These are phyloP conservation scores for Sisymbrium altissimum DNA, from an alignment of 345 rosid genomes.

Conservation along the genomic window DNA sequence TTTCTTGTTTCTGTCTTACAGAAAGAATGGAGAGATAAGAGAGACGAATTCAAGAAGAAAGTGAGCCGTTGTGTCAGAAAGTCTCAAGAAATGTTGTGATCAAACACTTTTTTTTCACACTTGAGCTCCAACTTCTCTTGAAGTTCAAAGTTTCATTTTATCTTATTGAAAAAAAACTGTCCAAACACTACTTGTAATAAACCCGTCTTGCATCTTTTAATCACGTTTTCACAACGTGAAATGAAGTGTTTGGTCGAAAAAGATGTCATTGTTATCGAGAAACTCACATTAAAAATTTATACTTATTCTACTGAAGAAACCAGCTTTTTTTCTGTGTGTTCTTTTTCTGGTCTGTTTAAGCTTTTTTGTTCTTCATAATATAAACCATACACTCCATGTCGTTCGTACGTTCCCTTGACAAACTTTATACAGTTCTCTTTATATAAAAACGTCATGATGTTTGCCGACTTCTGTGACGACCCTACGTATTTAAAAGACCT, in stretches of 20 bases:
- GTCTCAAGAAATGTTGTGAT: conserved; percentile 63
- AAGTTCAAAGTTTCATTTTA: conserved; percentile 9
- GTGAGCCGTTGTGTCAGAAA: conserved; percentile 64
- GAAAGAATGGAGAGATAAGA: conserved; percentile 74
- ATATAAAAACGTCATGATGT: neutral
- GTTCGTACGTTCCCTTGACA: neutral
- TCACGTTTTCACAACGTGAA: conserved; percentile 13
- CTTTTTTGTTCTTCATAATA: neutral
- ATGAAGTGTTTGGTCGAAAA: conserved; percentile 32
- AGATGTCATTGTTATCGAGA: neutral
- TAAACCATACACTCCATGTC: neutral
- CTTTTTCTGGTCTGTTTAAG: neutral
- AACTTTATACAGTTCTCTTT: neutral
- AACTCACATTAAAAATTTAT: neutral
- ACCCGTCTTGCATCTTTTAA: conserved; percentile 24
- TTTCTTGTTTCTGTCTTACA: conserved; percentile 19
- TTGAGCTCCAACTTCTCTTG: neutral
- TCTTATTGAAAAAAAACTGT: conserved; percentile 7
- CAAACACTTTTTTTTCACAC: neutral
- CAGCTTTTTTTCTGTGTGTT: neutral
- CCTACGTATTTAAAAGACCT: conserved; percentile 6
- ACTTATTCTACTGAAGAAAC: neutral
- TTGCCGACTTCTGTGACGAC: neutral
- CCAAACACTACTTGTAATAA: conserved; percentile 31
- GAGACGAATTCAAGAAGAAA: conserved; percentile 67